These are phyloP conservation scores for Neonectria faginata DNA, from an alignment of 2,329 filamentous ascomycete genomes.

Conservation along the genomic window DNA sequence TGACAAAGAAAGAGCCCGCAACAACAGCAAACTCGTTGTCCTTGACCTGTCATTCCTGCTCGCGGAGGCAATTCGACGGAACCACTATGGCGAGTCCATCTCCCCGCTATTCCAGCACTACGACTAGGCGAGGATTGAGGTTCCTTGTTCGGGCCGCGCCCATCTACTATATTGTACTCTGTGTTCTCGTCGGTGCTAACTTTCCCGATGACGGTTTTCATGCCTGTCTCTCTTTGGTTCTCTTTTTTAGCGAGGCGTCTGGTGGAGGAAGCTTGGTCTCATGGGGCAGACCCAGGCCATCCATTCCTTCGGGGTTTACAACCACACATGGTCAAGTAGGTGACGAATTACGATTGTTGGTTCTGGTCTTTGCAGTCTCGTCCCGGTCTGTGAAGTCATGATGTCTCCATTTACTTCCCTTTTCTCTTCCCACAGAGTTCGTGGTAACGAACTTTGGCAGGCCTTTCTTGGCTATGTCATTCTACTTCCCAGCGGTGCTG, in stretches of 20 bases:
- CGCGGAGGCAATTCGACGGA: constrained; percentile 91
- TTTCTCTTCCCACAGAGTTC: neutral
- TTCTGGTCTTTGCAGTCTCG: constrained; percentile 27
- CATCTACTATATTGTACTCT: constrained; percentile 9
- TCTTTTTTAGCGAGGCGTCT: constrained; percentile 53
- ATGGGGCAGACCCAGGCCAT: constrained; percentile 31
- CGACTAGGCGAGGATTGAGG: constrained; percentile 56
- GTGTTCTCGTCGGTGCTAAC: constrained; percentile 22
- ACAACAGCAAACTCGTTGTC: constrained; percentile 85
- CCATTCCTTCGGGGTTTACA: constrained; percentile 29
- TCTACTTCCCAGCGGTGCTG: constrained; percentile 74
- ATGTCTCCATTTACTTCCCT: neutral
- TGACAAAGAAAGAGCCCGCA: constrained; percentile 75
- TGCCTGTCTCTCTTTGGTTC: constrained; percentile 35
- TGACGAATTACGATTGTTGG: constrained; percentile 42
- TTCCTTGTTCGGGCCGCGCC: neutral
- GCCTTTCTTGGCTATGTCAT: constrained; percentile 1
- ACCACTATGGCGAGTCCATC: constrained; percentile 94
- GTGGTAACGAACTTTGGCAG: neutral
- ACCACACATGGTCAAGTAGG: constrained; percentile 40
- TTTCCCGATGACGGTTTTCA: constrained; percentile 36
- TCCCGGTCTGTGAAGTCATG: constrained; percentile 23
- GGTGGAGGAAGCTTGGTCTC: constrained; percentile 41
- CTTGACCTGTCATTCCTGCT: constrained; percentile 90
- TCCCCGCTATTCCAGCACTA: constrained; percentile 76